Conservation (phyloP, 2,329 filamentous ascomycete species). For the Aspergillus oerlinghausenensis region DNA sequence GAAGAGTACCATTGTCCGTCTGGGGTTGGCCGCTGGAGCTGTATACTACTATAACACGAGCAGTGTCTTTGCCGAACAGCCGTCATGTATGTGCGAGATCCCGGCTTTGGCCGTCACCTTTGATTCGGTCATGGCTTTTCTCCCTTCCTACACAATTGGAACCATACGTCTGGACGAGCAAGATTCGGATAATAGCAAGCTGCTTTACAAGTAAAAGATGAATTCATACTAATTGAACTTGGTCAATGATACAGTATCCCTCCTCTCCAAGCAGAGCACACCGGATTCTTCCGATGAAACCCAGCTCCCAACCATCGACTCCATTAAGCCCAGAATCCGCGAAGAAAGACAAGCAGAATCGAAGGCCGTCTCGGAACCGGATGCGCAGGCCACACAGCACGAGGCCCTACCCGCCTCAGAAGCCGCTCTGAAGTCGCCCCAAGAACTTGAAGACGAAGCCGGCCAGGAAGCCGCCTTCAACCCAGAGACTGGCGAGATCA, state of each 20-base stretch:
- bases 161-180: conserved; percentile 2
- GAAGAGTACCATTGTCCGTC: conserved; percentile 70
- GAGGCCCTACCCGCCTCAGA: conserved; percentile 11
- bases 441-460: conserved; percentile 72
- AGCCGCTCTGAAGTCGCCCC: conserved; percentile 37
- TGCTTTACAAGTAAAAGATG: background rate
- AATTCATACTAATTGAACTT: conserved; percentile 2
- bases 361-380: conserved; percentile 4
- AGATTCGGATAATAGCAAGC: background rate
- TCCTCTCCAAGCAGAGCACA: conserved; percentile 21
- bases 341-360: conserved; percentile 23
- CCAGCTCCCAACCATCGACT: conserved; percentile 61
- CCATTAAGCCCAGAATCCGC: conserved; percentile 55
- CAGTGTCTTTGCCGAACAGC: conserved; percentile 78
- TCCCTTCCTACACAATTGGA: background rate
- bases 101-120: background rate
- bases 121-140: conserved; percentile 1
- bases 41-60: conserved; percentile 96
- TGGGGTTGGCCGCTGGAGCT: conserved; percentile 69
- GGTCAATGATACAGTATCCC: conserved; percentile 26
- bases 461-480: conserved; percentile 90
- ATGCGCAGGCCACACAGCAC: conserved; percentile 9
- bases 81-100: conserved; percentile 57
- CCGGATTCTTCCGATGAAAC: conserved; percentile 38
- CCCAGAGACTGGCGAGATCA: conserved; percentile 97